Evolutionary conservation across 345 rosid species (phyloP).

Genomic region (Heritiera littoralis): DNA sequence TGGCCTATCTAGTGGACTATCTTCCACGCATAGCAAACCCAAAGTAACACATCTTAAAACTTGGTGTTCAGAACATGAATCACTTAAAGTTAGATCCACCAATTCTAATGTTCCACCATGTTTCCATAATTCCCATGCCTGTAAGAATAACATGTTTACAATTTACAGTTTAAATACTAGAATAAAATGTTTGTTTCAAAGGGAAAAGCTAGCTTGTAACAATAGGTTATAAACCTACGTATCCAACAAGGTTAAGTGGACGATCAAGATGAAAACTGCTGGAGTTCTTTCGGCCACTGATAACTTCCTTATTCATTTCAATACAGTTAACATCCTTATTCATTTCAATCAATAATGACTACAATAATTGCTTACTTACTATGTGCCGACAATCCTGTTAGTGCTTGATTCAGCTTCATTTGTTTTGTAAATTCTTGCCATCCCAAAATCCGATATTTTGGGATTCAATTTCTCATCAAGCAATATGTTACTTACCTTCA

Average conservation of each 20-base stretch:
- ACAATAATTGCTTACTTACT: not conserved
- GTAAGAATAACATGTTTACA: not conserved
- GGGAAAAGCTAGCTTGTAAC: not conserved
- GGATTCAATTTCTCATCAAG: not conserved
- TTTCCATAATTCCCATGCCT: conserved; percentile 13
- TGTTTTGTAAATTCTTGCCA: conserved; percentile 7
- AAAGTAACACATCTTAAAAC: not conserved
- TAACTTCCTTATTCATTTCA: conserved; percentile 7
- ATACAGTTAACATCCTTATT: not conserved
- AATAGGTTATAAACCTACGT: not conserved
- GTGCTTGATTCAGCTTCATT: not conserved
- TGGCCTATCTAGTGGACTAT: not conserved
- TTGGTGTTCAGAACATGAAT: not conserved
- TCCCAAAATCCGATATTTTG: conserved; percentile 14
- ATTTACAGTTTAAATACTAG: not conserved
- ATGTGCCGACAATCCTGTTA: not conserved
- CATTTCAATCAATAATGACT: not conserved
- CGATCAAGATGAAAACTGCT: not conserved
- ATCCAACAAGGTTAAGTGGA: conserved; percentile 5
- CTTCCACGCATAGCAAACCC: conserved; percentile 2
- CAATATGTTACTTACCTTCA: not conserved
- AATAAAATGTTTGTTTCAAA: not conserved
- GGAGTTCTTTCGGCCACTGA: not conserved
- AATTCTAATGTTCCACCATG: not conserved
- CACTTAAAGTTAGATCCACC: conserved; percentile 1